Evolutionary conservation across 495 filamentous ascomycete genomes (phyloP), one percentile per base, ranked within the genome.

Genomic region (Podospora pseudocomata): DNA sequence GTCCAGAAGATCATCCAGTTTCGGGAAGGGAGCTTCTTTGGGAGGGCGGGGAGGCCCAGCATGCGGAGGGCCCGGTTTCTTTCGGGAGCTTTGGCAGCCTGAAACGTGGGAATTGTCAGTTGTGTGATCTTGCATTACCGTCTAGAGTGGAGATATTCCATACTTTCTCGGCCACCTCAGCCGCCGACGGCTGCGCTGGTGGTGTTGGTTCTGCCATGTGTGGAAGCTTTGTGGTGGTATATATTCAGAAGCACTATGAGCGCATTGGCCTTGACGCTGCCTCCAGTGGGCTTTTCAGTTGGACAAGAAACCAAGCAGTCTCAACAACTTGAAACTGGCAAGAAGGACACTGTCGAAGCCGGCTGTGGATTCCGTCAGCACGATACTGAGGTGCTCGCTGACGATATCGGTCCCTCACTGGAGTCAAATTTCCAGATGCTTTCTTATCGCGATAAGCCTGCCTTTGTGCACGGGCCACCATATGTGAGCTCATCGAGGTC

Each of bases 1-100:
- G 90, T 81, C 74, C 94, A 83, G 82, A 99, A 98, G 71, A 99
- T 97, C 80, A 92, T 86, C 95, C 95, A 99, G 75, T 98, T 98
- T 30, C 96, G 89, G 15, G 95, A 99, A 20, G 95, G 95, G 11
- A 99, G 88, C 81, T 90, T 93, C 72, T 90, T 84, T 18, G 90
- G 88, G 68, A 96, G 83, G 65, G 86, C 89, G 27, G 94, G 93
- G 67, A 98, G 81, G 77, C 92, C 92, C 80, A 93, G 87, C 86
- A 92, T 91, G 72, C 84, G 88, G 68, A 90, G 84, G 19, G 85
- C 90, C 55, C 87, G 90, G 77, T 93, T 93, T 2, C 82, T 81
- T 55, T 82, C 82, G 3, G 85, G 79, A 23, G 84, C 75, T 63
- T 85, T 85, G 61, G 83, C 75, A 16, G 78, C 63, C 69, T 71